These are phyloP conservation scores for Nemania bipapillata DNA, from an alignment of 2,329 filamentous ascomycete genomes.

Conservation along the genomic window DNA sequence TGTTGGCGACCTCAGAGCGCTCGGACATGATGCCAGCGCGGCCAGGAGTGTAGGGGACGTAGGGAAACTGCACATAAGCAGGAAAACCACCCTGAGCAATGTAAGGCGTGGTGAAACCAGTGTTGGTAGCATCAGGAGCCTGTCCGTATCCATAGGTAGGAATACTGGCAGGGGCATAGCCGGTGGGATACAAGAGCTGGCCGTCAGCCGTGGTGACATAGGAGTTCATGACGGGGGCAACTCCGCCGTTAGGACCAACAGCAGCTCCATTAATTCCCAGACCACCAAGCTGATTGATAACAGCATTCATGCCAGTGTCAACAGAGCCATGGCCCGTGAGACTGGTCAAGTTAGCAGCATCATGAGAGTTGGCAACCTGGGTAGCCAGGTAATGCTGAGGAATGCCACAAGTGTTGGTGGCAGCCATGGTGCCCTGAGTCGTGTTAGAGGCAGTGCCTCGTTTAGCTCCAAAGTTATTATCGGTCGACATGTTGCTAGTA, in stretches of 20 bases:
- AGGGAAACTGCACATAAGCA: conserved; percentile 52
- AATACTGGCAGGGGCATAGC: conserved; percentile 42
- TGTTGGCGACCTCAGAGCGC: conserved; percentile 60
- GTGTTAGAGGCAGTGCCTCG: conserved; percentile 41
- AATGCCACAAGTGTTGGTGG: conserved; percentile 37
- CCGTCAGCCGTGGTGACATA: conserved; percentile 51
- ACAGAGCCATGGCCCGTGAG: conserved; percentile 37
- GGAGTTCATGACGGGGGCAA: conserved; percentile 49
- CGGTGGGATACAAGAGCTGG: conserved; percentile 47
- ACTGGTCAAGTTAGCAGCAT: conserved; percentile 37
- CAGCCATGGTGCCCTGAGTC: conserved; percentile 41
- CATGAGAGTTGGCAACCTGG: conserved; percentile 41
- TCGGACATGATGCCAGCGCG: conserved; percentile 59
- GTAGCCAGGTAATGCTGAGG: conserved; percentile 43
- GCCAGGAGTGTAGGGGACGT: conserved; percentile 66
- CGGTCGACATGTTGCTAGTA: conserved; percentile 41
- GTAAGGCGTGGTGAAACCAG: conserved; percentile 50
- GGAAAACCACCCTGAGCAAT: conserved; percentile 54
- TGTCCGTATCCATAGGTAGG: conserved; percentile 45
- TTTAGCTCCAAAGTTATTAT: conserved; percentile 45
- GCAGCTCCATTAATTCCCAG: conserved; percentile 51
- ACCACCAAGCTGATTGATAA: conserved; percentile 50
- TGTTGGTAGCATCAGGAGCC: conserved; percentile 40
- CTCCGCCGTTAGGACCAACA: conserved; percentile 40
- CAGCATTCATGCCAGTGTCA: conserved; percentile 46